Base-by-base conservation (phyloP, 331 rosid genomes). In the Ulmus americana region DNA sequence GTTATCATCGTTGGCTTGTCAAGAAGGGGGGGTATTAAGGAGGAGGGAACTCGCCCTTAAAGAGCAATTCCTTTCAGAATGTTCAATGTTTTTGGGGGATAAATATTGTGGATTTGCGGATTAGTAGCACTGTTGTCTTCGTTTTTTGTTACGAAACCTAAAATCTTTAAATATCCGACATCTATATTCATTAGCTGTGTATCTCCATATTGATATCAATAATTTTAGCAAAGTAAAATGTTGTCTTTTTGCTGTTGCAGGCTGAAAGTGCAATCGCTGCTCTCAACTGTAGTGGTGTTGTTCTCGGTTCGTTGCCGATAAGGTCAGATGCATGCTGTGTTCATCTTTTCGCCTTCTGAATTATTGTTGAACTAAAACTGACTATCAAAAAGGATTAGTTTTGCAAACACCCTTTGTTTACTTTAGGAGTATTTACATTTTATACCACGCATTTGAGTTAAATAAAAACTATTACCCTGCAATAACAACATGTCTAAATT, bases 221-320 rank as follows among this genome's bases (percentile, higher is more conserved):
- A 61, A 28, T 45, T 61, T 22, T 45, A 39, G 16, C 35, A 53
- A 39, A 18, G 13, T 67, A 20, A 60, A 28, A 9, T 53, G 58
- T 61, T 28, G 14, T 69, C 50, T 48, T 48, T 14, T 49, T 9
- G 44, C 18, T 38, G 20, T 22, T 73, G 71, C 75, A 81, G 85
- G 85, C 85, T 55, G 83, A 81, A 71, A 81, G 85, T 74, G 85
- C 85, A 39, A 81, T 81, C 60, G 85, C 85, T 52, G 85, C 85
- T 68, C 85, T 81, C 38, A 81, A 81, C 59, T 81, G 85, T 48
- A 81, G 85, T 55, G 85, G 85, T 63, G 85, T 81, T 70, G 85
- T 81, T 58, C 67, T 81, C 80, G 85, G 85, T 60, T 77, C 83
- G 0, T 48, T 71, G 65, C 81, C 81, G 14, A 76, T 76, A 55